phyloP scores from a whole-genome alignment of 1,139 yeast species.

The Hansenula lynferdii region DNA sequence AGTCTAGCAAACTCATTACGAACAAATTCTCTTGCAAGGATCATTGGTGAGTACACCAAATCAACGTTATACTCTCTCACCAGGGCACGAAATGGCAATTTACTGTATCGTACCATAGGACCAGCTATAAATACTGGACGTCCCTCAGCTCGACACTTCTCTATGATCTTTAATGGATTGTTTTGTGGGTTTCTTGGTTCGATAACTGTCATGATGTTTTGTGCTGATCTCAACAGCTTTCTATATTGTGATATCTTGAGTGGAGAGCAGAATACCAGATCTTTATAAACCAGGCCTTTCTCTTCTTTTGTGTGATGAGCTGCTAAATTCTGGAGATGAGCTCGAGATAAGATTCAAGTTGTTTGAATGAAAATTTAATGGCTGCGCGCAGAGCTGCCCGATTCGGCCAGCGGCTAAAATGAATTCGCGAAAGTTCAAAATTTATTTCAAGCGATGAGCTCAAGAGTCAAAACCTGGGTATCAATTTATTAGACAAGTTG shows the following conservation, averaged over 20 bases:
- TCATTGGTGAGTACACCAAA: slow-evolving; percentile 94
- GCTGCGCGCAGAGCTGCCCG: too few relatives aligned
- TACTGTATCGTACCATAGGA: slow-evolving; percentile 96
- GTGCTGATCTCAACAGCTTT: neutral
- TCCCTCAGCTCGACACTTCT: slow-evolving; percentile 37
- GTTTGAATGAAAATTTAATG: too few relatives aligned
- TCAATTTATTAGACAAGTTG: too few relatives aligned
- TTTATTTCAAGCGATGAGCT: too few relatives aligned
- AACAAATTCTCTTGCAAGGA: slow-evolving; percentile 90
- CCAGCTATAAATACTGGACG: slow-evolving; percentile 81
- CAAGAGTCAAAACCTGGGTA: too few relatives aligned
- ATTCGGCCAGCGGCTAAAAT: too few relatives aligned
- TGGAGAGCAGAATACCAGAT: too few relatives aligned
- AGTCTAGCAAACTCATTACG: slow-evolving; percentile 76
- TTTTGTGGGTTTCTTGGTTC: slow-evolving; percentile 38
- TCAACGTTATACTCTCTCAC: slow-evolving; percentile 73
- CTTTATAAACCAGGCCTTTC: too few relatives aligned
- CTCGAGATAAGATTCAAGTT: too few relatives aligned
- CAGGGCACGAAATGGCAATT: slow-evolving; percentile 83
- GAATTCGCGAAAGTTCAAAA: too few relatives aligned
- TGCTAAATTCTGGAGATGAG: too few relatives aligned
- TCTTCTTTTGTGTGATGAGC: neutral
- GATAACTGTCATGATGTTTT: neutral
- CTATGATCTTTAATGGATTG: slow-evolving; percentile 52
- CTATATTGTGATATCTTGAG: too few relatives aligned